Conservation (phyloP, 768 basidiomycete genomes). For the Tremella yokohamensis region DNA sequence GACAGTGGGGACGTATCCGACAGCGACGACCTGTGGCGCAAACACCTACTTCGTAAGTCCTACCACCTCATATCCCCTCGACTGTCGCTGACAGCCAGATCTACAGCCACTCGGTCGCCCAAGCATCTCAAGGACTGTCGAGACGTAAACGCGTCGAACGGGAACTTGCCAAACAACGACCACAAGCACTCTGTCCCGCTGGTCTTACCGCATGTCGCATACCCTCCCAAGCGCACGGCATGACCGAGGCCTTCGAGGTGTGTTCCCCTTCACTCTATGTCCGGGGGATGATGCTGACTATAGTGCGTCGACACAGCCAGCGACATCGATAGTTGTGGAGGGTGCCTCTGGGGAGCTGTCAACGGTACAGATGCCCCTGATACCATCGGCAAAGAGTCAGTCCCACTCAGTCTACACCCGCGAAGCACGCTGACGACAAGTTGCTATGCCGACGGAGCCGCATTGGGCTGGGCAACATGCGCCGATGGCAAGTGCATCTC, state of each 20-base stretch:
- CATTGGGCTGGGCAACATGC: neutral
- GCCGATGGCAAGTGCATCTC: neutral
- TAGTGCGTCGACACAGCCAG: neutral
- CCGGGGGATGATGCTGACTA: neutral
- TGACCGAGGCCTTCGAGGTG: neutral
- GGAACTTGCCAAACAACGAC: neutral
- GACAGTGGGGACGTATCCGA: neutral
- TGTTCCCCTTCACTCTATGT: neutral
- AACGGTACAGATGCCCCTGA: neutral
- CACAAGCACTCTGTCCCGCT: neutral
- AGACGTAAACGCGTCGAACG: neutral
- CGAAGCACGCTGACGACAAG: neutral
- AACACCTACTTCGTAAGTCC: constrained; percentile 1
- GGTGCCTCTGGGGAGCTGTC: neutral
- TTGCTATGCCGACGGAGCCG: constrained; percentile 1
- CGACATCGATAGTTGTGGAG: neutral
- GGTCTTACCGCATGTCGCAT: constrained; percentile 1
- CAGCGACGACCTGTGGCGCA: neutral
- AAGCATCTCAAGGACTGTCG: neutral
- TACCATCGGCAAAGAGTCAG: neutral
- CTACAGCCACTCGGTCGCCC: constrained; percentile 1
- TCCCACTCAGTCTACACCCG: neutral
- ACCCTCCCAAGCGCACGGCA: neutral
- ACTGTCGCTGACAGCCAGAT: neutral
- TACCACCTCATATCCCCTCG: neutral